Base-by-base conservation (phyloP, 2,329 filamentous ascomycete genomes). In the Zarea fungicola region DNA sequence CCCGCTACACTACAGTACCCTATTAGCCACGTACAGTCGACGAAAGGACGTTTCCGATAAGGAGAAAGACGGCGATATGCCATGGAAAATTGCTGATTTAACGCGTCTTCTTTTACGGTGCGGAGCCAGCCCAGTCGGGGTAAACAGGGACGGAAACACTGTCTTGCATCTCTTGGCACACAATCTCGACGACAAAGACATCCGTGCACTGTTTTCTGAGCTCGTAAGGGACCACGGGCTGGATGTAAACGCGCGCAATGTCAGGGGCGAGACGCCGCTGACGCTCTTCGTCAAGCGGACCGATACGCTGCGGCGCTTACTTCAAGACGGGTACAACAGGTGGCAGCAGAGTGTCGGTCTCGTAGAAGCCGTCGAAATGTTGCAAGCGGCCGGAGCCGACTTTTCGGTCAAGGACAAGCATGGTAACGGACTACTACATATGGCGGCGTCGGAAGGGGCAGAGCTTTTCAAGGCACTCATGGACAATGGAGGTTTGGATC, bases 351-450 rank as follows among this genome's bases (percentile, higher is more conserved):
- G n/a, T 36, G 23, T n/a, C 7, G 36, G n/a, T 6, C 25, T 29
- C 23, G 29, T 19, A 2, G 44, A 51, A 7, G 48, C 48, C 7
- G n/a, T 50, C 6, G 18, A 39, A 25, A 39, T 54, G 32, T 43
- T 62, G 6, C 41, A 53, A 11, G 44, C 52, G 13, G 18, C 55
- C 1, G 63, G 59, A 1, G 62, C 55, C 1, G 61, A 68, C 48
- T 60, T 64, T 14, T 47, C 32, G 2, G 61, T 48, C 4, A 52
- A 43, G 19, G 61, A 66, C 42, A 18, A 40, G 16, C 42, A 41
- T 3, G 64, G 65, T 1, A 51, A 58, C 34, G 56, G 58, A 2
- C 31, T 66, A 41, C 41, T 69, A 32, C 65, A 69, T 40, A 48
- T 58, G n/a, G 62, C 59, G 11, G 60, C 56, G 11, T 25, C 22